These are phyloP conservation scores for Phalaenopsis hybrid DNA, from an alignment of 116 monocot genomes.

Conservation along the genomic window DNA sequence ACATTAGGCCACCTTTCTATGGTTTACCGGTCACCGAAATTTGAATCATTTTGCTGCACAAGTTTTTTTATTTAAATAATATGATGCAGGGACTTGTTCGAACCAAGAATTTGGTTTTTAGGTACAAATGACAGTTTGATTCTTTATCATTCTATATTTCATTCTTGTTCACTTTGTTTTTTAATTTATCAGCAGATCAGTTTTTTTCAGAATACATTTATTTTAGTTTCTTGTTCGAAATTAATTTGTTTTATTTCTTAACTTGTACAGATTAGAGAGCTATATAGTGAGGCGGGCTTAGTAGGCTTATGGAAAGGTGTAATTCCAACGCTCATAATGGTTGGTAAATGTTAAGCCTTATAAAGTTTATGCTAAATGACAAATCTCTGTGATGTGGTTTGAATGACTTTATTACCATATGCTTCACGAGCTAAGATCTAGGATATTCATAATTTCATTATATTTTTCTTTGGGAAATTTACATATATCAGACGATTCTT, in stretches of 20 bases:
- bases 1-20: neutral
- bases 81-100: no score
- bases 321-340: slow-evolving; percentile 93
- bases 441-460: neutral
- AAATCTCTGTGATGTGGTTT: neutral
- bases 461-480: neutral
- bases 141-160: neutral
- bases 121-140: neutral
- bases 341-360: slow-evolving; percentile 19
- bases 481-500: no score
- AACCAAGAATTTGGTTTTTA: neutral
- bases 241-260: neutral
- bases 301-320: slow-evolving; percentile 97
- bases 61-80: no score
- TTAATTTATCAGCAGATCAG: neutral
- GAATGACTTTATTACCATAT: neutral
- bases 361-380: neutral
- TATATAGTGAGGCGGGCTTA: slow-evolving; percentile 83
- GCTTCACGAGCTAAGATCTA: neutral
- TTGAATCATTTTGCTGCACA: no score
- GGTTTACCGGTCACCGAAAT: neutral
- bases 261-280: slow-evolving; percentile 56
- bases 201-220: neutral
- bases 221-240: slow-evolving; percentile 1
- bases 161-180: neutral